A percentile compares a stretch with the other conserved stretches of the same genome.
Conservation (phyloP, 2,329 filamentous ascomycete genomes). For the Waltergamsia citrina region DNA sequence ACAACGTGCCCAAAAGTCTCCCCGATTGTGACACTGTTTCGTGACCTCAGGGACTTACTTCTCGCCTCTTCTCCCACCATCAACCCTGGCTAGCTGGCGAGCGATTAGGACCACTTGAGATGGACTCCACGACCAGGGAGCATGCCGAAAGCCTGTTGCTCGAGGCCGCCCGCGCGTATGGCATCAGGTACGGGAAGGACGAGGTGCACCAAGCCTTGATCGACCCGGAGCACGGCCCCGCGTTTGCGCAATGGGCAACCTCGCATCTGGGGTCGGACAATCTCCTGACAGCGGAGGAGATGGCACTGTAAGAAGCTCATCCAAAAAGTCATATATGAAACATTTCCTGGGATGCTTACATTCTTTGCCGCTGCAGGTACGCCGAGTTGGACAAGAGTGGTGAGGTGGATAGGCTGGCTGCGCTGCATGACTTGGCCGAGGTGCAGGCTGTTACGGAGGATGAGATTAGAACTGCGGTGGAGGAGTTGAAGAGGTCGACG, state of each 20-base stretch:
- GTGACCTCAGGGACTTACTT: too few relatives aligned
- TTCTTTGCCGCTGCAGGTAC: conserved; percentile 34
- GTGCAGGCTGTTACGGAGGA: conserved; percentile 45
- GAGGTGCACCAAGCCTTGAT: conserved; percentile 25
- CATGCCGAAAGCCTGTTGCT: conserved; percentile 22
- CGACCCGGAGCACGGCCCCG: conserved; percentile 21
- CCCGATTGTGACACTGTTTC: too few relatives aligned
- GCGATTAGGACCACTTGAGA: conserved; percentile 6
- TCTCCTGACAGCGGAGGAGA: conserved; percentile 43
- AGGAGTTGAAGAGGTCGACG: conserved; percentile 55
- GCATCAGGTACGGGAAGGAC: conserved; percentile 20
- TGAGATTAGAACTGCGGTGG: conserved; percentile 51
- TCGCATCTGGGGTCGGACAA: conserved; percentile 39
- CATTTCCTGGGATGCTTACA: background rate
- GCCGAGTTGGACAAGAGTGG: conserved; percentile 37
- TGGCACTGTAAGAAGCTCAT: conserved; percentile 34
- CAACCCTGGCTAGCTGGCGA: too few relatives aligned
- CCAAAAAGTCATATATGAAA: background rate
- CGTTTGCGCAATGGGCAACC: conserved; percentile 37
- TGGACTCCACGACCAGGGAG: conserved; percentile 16
- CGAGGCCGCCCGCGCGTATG: conserved; percentile 19
- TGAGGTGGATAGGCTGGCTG: conserved; percentile 33
- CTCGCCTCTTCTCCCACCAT: too few relatives aligned
- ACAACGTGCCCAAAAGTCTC: too few relatives aligned
- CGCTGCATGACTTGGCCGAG: conserved; percentile 32